A percentile compares a stretch with the other conserved stretches of the same genome.
phyloP scores from a whole-genome alignment of 768 basidiomycete species.

The Mycena crocata region DNA sequence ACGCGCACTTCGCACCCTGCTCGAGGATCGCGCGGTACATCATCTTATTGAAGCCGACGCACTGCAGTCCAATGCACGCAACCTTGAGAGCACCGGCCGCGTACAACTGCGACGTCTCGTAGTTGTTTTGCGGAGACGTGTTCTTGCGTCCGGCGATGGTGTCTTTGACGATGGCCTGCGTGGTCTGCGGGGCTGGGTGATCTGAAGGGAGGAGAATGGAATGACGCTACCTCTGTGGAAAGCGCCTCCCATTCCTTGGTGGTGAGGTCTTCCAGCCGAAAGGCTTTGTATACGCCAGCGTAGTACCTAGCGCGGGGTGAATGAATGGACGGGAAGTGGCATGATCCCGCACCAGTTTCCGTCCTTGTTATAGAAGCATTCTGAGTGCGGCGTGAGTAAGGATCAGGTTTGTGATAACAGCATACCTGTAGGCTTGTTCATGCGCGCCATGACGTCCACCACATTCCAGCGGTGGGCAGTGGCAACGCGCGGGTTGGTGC shows the following conservation, averaged over 20 bases:
- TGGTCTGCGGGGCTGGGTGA: conserved; percentile 58
- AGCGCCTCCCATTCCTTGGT: conserved; percentile 77
- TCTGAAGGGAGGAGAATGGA: conserved; percentile 2
- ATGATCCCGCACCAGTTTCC: conserved; percentile 69
- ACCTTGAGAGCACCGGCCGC: conserved; percentile 77
- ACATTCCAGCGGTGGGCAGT: conserved; percentile 81
- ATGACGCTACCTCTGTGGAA: conserved; percentile 63
- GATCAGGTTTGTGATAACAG: not conserved
- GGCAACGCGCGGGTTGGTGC: conserved; percentile 78
- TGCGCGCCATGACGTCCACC: conserved; percentile 70
- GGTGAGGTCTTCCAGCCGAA: conserved; percentile 73
- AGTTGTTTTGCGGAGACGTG: conserved; percentile 80
- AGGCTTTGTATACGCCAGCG: conserved; percentile 79
- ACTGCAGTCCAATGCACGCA: conserved; percentile 80
- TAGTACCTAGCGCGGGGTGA: conserved; percentile 60
- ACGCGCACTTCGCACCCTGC: conserved; percentile 61
- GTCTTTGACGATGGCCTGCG: conserved; percentile 75
- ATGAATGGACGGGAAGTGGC: not conserved
- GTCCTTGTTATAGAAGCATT: conserved; percentile 86
- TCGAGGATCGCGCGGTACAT: conserved; percentile 76
- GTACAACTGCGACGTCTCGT: conserved; percentile 81
- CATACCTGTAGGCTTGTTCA: conserved; percentile 74
- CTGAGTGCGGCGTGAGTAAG: conserved; percentile 46
- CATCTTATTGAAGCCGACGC: conserved; percentile 78
- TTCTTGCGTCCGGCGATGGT: conserved; percentile 79